A percentile compares a stretch with the other conserved stretches of the same genome.
Evolutionary conservation across 306 rosid genomes (phyloP).

Genomic region (Pyrus bretschneideri): DNA sequence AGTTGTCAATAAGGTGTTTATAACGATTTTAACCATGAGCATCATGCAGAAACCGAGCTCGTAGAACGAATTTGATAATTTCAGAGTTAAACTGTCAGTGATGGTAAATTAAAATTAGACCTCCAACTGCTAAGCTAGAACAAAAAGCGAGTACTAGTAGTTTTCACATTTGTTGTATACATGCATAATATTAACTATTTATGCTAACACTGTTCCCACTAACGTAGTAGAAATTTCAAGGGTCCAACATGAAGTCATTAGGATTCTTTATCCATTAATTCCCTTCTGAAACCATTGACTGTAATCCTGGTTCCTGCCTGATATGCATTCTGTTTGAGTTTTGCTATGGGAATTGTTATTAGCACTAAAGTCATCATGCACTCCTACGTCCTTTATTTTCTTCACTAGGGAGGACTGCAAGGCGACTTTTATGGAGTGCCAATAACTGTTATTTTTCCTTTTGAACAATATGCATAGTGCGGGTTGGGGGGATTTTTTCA

Average conservation of each 20-base stretch:
- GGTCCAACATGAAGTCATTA: not conserved
- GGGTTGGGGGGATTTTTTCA: not conserved
- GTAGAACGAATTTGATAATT: not conserved
- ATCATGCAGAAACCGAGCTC: not conserved
- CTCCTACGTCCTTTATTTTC: not conserved
- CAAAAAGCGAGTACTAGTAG: not conserved
- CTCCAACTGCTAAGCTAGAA: not conserved
- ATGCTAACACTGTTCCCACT: not conserved
- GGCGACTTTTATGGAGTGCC: not conserved
- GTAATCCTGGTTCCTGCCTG: not conserved
- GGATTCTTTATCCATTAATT: not conserved
- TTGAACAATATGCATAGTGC: not conserved
- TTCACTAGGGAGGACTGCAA: not conserved
- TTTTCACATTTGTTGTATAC: not conserved
- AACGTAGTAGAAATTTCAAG: not conserved
- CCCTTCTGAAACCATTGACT: not conserved
- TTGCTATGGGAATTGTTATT: not conserved
- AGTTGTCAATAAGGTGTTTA: not conserved
- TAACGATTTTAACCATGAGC: no score
- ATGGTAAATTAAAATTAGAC: not conserved
- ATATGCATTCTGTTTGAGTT: not conserved
- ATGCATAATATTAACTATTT: not conserved
- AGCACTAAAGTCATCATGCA: not conserved
- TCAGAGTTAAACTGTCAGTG: not conserved
- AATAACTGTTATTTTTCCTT: not conserved